Conservation (phyloP, 257 asterid species). For the Leonotis leonurus region DNA sequence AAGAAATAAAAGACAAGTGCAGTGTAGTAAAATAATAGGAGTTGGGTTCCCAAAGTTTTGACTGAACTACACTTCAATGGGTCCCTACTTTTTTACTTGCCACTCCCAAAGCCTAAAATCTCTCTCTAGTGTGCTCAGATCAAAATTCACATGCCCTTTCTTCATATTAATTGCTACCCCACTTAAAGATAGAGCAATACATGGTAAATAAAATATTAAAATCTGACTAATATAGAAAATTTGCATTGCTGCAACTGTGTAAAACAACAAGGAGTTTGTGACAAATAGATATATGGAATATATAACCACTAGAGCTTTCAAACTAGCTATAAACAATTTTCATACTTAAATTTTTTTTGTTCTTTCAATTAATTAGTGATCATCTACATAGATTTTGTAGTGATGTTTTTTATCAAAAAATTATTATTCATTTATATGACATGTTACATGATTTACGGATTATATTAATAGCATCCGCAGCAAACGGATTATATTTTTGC, state of each 20-base stretch:
- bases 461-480: too few relatives aligned
- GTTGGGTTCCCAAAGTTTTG: slow-evolving; percentile 48
- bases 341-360: neutral
- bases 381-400: too few relatives aligned
- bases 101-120: slow-evolving; percentile 4
- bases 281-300: slow-evolving; percentile 15
- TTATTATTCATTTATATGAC: too few relatives aligned
- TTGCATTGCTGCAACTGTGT: slow-evolving; percentile 2
- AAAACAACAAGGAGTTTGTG: slow-evolving; percentile 20
- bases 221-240: neutral
- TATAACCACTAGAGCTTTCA: neutral
- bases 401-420: too few relatives aligned
- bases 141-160: too few relatives aligned
- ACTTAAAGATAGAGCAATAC: too few relatives aligned
- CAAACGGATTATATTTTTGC: too few relatives aligned
- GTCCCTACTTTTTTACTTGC: slow-evolving; percentile 13
- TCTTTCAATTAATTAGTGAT: too few relatives aligned
- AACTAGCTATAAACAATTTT: neutral
- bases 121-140: neutral
- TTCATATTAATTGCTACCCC: too few relatives aligned
- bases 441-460: too few relatives aligned
- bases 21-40: neutral
- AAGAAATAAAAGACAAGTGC: neutral
- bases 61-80: slow-evolving; percentile 24
- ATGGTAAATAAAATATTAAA: neutral